These are phyloP conservation scores for Sistotremastrum suecicum DNA, from an alignment of 768 basidiomycete species.

Conservation along the genomic window DNA sequence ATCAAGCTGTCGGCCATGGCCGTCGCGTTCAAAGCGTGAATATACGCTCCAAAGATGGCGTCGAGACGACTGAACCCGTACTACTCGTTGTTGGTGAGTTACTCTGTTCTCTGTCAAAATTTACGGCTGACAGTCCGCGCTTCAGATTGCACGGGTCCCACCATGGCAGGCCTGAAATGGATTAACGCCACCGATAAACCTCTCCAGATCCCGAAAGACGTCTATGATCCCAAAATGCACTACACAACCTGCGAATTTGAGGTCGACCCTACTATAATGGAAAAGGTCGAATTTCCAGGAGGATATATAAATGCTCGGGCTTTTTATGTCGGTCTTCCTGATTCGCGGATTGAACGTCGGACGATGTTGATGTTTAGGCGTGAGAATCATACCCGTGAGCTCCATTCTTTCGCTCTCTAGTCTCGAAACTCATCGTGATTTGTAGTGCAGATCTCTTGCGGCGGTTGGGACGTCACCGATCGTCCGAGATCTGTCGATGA, in stretches of 20 bases:
- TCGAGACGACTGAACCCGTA: slow-evolving; percentile 5
- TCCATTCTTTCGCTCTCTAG: neutral
- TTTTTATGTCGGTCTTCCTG: too few species aligned
- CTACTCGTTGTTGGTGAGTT: slow-evolving; percentile 12
- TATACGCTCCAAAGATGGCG: slow-evolving; percentile 7
- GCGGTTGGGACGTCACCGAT: too few species aligned
- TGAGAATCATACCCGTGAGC: neutral
- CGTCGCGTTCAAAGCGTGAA: slow-evolving; percentile 7
- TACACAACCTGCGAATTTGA: slow-evolving; percentile 11
- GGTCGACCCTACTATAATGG: too few species aligned
- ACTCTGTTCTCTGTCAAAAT: neutral
- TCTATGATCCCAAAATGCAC: slow-evolving; percentile 15
- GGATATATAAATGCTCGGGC: too few species aligned
- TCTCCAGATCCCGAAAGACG: slow-evolving; percentile 8
- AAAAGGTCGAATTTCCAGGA: too few species aligned
- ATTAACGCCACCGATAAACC: slow-evolving; percentile 6
- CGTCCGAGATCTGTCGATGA: too few species aligned
- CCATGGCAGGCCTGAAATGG: slow-evolving; percentile 16
- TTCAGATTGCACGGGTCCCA: slow-evolving; percentile 19
- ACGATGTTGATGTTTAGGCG: neutral
- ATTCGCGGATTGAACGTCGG: neutral
- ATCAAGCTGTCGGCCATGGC: neutral
- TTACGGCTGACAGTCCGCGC: neutral
- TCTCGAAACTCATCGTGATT: too few species aligned
- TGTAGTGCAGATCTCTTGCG: too few species aligned